Conservation (phyloP, 1,284 basidiomycete species). For the Cryptococcus hybrid region DNA sequence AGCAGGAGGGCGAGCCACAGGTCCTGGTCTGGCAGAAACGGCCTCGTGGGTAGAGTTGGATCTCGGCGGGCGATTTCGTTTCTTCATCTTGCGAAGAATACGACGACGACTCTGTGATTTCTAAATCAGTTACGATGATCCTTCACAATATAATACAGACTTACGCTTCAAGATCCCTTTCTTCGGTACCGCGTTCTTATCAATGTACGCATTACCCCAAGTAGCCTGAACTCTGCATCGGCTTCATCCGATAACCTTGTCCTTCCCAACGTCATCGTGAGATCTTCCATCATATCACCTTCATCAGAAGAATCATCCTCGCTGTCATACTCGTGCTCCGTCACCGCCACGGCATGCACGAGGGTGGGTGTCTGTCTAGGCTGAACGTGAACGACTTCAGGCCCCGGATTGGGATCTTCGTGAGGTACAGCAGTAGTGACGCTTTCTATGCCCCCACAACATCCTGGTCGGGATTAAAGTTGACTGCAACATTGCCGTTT, state of each 20-base stretch:
- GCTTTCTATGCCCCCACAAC: slow-evolving; percentile 10
- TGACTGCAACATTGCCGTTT: not conserved
- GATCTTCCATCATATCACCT: slow-evolving; percentile 59
- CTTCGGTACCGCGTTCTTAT: slow-evolving; percentile 65
- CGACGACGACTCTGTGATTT: slow-evolving; percentile 5
- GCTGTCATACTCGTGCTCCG: slow-evolving; percentile 60
- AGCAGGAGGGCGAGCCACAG: slow-evolving; percentile 67
- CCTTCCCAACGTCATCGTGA: slow-evolving; percentile 59
- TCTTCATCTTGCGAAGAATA: slow-evolving; percentile 4
- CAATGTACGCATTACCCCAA: slow-evolving; percentile 63
- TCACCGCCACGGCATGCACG: slow-evolving; percentile 48
- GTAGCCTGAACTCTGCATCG: slow-evolving; percentile 56
- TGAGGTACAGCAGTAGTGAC: slow-evolving; percentile 31
- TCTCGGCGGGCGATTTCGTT: slow-evolving; percentile 54
- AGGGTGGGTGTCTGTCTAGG: slow-evolving; percentile 26
- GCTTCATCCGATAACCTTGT: slow-evolving; percentile 37
- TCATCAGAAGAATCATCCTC: slow-evolving; percentile 57
- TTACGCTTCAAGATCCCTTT: slow-evolving; percentile 88
- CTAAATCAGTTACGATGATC: no score
- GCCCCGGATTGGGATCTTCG: slow-evolving; percentile 37
- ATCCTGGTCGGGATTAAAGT: not conserved
- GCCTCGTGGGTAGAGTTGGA: slow-evolving; percentile 70
- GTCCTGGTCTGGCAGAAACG: slow-evolving; percentile 62
- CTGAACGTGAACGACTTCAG: slow-evolving; percentile 29
- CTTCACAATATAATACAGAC: slow-evolving; percentile 35